These are phyloP conservation scores for Erodium trifolium DNA, from an alignment of 441 rosid species.

Conservation along the genomic window DNA sequence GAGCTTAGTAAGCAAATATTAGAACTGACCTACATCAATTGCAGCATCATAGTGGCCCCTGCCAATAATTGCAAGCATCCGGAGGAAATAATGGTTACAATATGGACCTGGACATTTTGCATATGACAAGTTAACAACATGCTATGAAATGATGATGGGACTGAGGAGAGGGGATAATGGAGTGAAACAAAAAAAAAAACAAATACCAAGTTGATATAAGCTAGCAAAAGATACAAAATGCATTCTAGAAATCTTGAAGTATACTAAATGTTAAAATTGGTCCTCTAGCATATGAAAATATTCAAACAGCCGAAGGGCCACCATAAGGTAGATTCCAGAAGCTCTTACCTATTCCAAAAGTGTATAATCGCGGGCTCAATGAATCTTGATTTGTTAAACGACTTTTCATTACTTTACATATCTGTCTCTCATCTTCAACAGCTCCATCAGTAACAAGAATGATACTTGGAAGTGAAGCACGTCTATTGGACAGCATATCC, in stretches of 20 bases:
- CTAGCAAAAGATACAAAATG: background rate
- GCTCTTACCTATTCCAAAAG: constrained; percentile 74
- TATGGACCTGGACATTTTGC: constrained; percentile 50
- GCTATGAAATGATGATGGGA: background rate
- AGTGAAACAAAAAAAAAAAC: background rate
- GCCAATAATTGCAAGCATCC: constrained; percentile 61
- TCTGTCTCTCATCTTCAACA: constrained; percentile 76
- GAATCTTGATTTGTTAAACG: constrained; percentile 37
- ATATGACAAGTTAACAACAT: background rate
- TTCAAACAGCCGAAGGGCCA: background rate
- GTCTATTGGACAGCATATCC: constrained; percentile 45
- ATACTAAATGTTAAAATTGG: background rate
- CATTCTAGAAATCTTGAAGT: background rate
- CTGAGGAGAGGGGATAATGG: background rate
- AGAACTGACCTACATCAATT: constrained; percentile 50
- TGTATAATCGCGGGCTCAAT: constrained; percentile 70
- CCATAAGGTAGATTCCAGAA: background rate
- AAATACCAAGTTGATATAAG: background rate
- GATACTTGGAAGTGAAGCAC: constrained; percentile 57
- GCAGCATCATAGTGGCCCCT: constrained; percentile 71
- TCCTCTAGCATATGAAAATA: background rate
- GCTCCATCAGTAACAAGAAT: constrained; percentile 84
- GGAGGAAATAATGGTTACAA: constrained; percentile 91
- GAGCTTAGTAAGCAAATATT: background rate
- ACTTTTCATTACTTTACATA: constrained; percentile 52